A percentile compares a stretch with the other conserved stretches of the same genome.
These are phyloP conservation scores for Peziza echinospora DNA, from an alignment of 495 filamentous ascomycete genomes.

Conservation along the genomic window DNA sequence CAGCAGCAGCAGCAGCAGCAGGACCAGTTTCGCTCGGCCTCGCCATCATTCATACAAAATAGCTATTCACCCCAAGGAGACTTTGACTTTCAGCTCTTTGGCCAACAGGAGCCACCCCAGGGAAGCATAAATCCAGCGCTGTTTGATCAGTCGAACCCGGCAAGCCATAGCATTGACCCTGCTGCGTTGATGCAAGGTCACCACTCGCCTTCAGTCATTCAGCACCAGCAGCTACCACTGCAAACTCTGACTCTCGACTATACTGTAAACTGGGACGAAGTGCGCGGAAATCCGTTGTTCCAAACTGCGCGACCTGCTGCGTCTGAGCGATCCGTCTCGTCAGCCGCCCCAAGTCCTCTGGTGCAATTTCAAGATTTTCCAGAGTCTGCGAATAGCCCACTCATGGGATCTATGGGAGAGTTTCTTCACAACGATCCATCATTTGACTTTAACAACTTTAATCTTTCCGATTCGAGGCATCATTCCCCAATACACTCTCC, in stretches of 20 bases:
- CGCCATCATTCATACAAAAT: conserved; percentile 25
- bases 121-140: conserved; percentile 33
- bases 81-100: conserved; percentile 35
- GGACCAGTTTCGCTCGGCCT: not conserved
- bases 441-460: conserved; percentile 8
- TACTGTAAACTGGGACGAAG: conserved; percentile 41
- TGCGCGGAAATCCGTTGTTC: conserved; percentile 42
- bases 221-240: conserved; percentile 26
- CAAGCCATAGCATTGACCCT: conserved; percentile 23
- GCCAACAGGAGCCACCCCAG: conserved; percentile 24
- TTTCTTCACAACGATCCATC: conserved; percentile 40
- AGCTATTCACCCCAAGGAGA: conserved; percentile 29
- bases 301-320: conserved; percentile 58
- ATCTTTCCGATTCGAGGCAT: conserved; percentile 19
- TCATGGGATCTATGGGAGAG: conserved; percentile 56
- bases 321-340: conserved; percentile 78
- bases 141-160: conserved; percentile 45
- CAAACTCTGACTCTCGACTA: conserved; percentile 46
- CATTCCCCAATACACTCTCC: conserved; percentile 12
- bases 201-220: conserved; percentile 32
- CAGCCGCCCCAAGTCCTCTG: conserved; percentile 57
- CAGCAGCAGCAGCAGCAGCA: not conserved
- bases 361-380: conserved; percentile 51
- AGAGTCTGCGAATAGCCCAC: conserved; percentile 56
- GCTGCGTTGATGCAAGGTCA: conserved; percentile 30